Conservation (phyloP, 371 early-diverging fungal species). For the Umbelopsis sp. region DNA sequence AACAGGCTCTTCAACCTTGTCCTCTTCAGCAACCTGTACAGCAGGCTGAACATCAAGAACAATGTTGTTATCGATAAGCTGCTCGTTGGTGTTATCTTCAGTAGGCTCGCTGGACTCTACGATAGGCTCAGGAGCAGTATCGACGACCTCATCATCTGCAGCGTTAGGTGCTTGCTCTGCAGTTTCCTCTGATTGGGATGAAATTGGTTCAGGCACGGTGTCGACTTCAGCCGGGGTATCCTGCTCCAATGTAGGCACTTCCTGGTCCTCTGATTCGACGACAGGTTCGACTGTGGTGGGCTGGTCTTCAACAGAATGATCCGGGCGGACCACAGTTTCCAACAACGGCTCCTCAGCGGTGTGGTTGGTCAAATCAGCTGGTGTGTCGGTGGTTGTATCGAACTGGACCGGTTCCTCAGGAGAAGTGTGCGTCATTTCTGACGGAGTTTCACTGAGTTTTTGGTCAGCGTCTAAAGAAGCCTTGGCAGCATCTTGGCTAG, state of each 20-base stretch:
- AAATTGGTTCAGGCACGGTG: slow-evolving; percentile 1
- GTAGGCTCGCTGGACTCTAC: not conserved
- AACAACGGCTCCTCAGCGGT: not conserved
- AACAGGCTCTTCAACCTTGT: not conserved
- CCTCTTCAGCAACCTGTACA: not conserved
- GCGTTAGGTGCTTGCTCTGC: not conserved
- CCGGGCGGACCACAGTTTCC: not conserved
- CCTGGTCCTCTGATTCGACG: not conserved
- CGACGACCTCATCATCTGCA: not conserved
- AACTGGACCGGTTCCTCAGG: slow-evolving; percentile 10
- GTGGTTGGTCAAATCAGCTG: not conserved
- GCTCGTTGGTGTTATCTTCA: not conserved
- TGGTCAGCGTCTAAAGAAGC: not conserved
- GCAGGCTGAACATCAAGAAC: not conserved
- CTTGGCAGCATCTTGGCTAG: slow-evolving; percentile 1
- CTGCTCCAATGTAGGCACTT: slow-evolving; percentile 3
- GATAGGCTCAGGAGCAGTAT: not conserved
- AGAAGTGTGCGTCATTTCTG: slow-evolving; percentile 4
- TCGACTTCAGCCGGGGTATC: not conserved
- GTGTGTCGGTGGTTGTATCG: slow-evolving; percentile 6
- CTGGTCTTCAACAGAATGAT: not conserved
- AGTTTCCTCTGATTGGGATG: not conserved
- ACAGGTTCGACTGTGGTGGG: not conserved
- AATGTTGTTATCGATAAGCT: not conserved
- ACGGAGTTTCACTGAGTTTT: slow-evolving; percentile 6